Conservation (phyloP, 768 basidiomycete genomes). For the Mycena venus region DNA sequence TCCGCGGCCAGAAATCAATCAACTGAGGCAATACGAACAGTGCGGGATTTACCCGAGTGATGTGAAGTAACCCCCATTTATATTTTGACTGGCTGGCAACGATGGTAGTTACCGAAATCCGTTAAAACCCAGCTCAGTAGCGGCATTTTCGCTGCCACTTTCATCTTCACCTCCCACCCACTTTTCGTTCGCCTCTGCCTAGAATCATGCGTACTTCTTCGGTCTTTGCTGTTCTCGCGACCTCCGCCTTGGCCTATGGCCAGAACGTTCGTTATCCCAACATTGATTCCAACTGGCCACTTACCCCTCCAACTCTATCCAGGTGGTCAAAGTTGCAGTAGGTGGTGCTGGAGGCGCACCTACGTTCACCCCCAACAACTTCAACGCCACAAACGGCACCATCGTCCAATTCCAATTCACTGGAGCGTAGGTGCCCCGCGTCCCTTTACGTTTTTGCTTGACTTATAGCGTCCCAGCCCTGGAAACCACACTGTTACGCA, state of each 20-base stretch:
- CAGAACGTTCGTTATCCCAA: background rate
- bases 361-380: background rate
- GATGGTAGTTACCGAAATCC: background rate
- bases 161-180: background rate
- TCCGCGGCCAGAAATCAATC: too few relatives aligned
- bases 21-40: too few relatives aligned
- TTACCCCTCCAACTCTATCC: too few relatives aligned
- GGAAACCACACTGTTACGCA: constrained; percentile 23
- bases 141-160: background rate
- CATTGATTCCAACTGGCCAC: background rate
- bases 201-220: background rate
- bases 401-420: constrained; percentile 9
- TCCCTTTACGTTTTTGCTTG: background rate
- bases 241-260: background rate
- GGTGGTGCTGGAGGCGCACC: background rate
- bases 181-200: background rate
- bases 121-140: background rate
- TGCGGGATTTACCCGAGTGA: too few relatives aligned
- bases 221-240: background rate
- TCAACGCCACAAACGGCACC: background rate
- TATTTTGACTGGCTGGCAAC: background rate
- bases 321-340: background rate
- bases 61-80: too few relatives aligned
- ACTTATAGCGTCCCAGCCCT: background rate
- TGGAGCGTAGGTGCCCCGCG: background rate